Percentiles rank a stretch among this genome's conserved stretches.
Evolutionary conservation across 768 basidiomycete genomes (phyloP).

Genomic region (Mycena olivaceomarginata): DNA sequence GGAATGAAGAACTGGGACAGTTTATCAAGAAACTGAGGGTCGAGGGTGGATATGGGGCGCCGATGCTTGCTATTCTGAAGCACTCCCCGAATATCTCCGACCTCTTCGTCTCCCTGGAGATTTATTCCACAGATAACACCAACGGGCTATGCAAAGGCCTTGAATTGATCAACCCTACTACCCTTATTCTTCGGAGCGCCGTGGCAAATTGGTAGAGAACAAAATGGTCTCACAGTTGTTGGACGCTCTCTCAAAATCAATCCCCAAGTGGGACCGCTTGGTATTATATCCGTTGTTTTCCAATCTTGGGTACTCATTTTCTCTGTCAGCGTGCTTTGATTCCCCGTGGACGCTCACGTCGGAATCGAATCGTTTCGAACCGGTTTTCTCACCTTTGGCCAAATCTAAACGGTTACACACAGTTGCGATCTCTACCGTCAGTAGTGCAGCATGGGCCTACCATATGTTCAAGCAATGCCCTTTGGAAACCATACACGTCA

Average conservation of each 20-base stretch:
- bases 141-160: conserved; percentile 24
- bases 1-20: too few relatives aligned
- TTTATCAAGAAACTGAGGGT: too few relatives aligned
- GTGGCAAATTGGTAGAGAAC: too few relatives aligned
- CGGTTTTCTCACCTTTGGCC: too few relatives aligned
- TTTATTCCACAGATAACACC: conserved; percentile 13
- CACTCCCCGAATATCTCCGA: not conserved
- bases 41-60: not conserved
- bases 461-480: not conserved
- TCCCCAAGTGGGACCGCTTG: too few relatives aligned
- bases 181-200: not conserved
- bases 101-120: not conserved
- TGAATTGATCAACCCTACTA: conserved; percentile 13
- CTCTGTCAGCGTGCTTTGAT: too few relatives aligned
- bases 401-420: not conserved
- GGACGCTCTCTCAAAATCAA: too few relatives aligned
- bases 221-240: too few relatives aligned
- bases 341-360: not conserved
- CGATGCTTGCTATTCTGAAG: not conserved
- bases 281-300: too few relatives aligned
- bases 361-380: too few relatives aligned
- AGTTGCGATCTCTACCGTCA: not conserved
- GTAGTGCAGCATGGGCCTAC: not conserved
- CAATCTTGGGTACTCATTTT: too few relatives aligned
- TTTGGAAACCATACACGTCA: not conserved